Evolutionary conservation across 306 rosid genomes (phyloP).

Genomic region (Trichosanthes cucumerina): DNA sequence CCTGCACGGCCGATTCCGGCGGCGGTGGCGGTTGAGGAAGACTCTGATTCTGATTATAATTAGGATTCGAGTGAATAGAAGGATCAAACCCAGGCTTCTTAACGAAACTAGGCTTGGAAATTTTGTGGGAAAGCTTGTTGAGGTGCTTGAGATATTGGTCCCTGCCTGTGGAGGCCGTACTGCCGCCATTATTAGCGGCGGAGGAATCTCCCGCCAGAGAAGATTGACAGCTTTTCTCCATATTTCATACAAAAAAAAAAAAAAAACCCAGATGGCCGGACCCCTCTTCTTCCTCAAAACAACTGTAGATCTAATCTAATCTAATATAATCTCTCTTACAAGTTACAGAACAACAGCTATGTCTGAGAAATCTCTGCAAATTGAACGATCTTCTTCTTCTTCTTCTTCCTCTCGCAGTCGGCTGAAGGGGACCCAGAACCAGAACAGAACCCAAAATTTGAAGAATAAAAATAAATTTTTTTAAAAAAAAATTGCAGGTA

Average conservation of each 20-base stretch:
- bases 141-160: slow-evolving; percentile 68
- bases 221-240: slow-evolving; percentile 38
- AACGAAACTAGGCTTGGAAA: slow-evolving; percentile 50
- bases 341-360: not conserved
- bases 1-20: not conserved
- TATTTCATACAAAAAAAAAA: slow-evolving; percentile 1
- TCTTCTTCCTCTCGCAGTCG: not conserved
- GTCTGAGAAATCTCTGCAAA: not conserved
- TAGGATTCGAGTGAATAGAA: not conserved
- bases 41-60: slow-evolving; percentile 13
- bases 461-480: not conserved
- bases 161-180: slow-evolving; percentile 11
- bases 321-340: not conserved
- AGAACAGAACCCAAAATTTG: not conserved
- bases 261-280: not conserved
- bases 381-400: not conserved
- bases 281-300: not conserved
- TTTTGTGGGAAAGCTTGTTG: slow-evolving; percentile 89
- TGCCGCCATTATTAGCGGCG: not conserved
- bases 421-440: not conserved
- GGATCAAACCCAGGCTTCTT: slow-evolving; percentile 39
- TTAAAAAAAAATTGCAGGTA: not conserved
- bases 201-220: slow-evolving; percentile 24
- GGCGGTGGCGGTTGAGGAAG: slow-evolving; percentile 11
- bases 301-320: not conserved